These are phyloP conservation scores for Candida vaughaniae DNA, from an alignment of 805 yeast genomes.

Conservation along the genomic window DNA sequence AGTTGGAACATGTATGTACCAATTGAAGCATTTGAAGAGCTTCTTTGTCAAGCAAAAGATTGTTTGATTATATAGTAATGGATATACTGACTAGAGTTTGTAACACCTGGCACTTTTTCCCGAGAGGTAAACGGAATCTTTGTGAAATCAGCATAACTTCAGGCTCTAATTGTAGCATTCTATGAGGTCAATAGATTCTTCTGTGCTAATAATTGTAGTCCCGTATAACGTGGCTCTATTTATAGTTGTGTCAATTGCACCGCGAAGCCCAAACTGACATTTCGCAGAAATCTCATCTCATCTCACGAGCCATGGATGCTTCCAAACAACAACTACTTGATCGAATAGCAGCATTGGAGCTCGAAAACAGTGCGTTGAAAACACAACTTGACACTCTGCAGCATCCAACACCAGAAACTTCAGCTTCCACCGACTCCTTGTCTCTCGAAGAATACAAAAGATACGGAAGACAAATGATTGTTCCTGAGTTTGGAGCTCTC, in stretches of 20 bases:
- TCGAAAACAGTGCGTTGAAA: conserved; percentile 16
- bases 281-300: background rate
- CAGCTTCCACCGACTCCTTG: conserved; percentile 15
- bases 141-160: too few relatives aligned
- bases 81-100: background rate
- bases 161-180: too few relatives aligned
- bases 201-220: too few relatives aligned
- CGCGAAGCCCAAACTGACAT: too few relatives aligned
- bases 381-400: background rate
- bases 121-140: too few relatives aligned
- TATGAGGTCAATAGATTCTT: too few relatives aligned
- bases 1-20: conserved; percentile 69
- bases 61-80: conserved; percentile 27
- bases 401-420: conserved; percentile 1
- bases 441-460: conserved; percentile 69
- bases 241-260: too few relatives aligned
- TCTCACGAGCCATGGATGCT: too few relatives aligned
- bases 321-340: conserved; percentile 25
- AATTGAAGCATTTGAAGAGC: conserved; percentile 70
- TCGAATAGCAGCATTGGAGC: conserved; percentile 18
- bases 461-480: conserved; percentile 95
- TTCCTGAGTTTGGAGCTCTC: conserved; percentile 66
- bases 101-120: too few relatives aligned
- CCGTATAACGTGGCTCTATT: too few relatives aligned
- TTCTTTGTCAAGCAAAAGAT: conserved; percentile 88